Conservation (phyloP, 495 filamentous ascomycete genomes). For the Collariella sp. region DNA sequence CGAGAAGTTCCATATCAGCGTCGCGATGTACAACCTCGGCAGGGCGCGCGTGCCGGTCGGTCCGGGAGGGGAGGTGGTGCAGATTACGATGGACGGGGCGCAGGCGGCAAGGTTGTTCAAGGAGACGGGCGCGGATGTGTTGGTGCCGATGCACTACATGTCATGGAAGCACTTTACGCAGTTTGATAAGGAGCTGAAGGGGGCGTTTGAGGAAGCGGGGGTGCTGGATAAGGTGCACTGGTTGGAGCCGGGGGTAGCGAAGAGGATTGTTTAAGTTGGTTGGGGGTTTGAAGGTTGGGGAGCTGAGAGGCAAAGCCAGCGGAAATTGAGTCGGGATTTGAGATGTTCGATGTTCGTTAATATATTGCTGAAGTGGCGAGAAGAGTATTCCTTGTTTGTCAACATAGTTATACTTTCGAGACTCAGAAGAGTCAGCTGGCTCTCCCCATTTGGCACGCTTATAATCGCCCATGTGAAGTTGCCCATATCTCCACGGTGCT, state of each 20-base stretch:
- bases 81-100: slow-evolving; percentile 45
- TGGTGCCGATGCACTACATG: slow-evolving; percentile 48
- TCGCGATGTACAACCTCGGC: slow-evolving; percentile 35
- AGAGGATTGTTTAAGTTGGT: slow-evolving; percentile 8
- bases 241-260: slow-evolving; percentile 24
- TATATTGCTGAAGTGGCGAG: too few species aligned
- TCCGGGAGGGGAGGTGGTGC: slow-evolving; percentile 13
- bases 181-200: slow-evolving; percentile 24
- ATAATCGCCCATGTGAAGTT: too few species aligned
- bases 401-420: too few species aligned
- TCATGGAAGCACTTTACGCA: slow-evolving; percentile 44
- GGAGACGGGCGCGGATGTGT: slow-evolving; percentile 36
- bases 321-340: too few species aligned
- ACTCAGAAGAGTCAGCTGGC: too few species aligned
- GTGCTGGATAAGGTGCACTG: slow-evolving; percentile 44
- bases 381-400: too few species aligned
- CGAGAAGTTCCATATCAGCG: slow-evolving; percentile 24
- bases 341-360: too few species aligned
- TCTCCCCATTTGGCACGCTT: too few species aligned
- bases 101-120: slow-evolving; percentile 34
- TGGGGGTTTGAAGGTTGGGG: too few species aligned
- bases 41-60: slow-evolving; percentile 25
- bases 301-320: too few species aligned
- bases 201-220: slow-evolving; percentile 50
- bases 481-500: too few species aligned